Conservation (phyloP, 495 filamentous ascomycete species). For the Penicillium fimorum region DNA sequence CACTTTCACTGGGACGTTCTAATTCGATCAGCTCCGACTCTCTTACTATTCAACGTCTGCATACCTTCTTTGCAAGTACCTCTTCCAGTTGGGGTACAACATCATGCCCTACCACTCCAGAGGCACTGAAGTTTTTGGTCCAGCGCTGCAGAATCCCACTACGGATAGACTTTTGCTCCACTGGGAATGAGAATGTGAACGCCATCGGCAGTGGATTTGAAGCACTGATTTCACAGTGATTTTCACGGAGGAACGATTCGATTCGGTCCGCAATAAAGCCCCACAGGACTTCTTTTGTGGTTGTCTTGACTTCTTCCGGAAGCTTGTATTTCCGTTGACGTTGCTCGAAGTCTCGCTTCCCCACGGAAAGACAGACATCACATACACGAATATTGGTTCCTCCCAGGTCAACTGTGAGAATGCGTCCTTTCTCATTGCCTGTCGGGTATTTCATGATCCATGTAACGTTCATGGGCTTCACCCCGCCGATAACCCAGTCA, state of each 20-base stretch:
- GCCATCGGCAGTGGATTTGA: slow-evolving; percentile 65
- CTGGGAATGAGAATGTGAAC: slow-evolving; percentile 95
- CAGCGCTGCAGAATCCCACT: slow-evolving; percentile 88
- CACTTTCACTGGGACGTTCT: slow-evolving; percentile 81
- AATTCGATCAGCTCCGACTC: slow-evolving; percentile 1
- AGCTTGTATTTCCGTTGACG: slow-evolving; percentile 90
- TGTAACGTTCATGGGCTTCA: slow-evolving; percentile 91
- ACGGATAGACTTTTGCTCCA: slow-evolving; percentile 82
- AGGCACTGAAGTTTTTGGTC: slow-evolving; percentile 95
- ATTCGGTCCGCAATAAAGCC: slow-evolving; percentile 89
- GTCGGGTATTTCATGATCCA: slow-evolving; percentile 85
- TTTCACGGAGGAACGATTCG: slow-evolving; percentile 78
- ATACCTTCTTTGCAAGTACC: slow-evolving; percentile 69
- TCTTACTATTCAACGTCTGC: slow-evolving; percentile 9
- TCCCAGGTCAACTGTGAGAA: slow-evolving; percentile 89
- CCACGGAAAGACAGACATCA: slow-evolving; percentile 75
- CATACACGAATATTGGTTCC: slow-evolving; percentile 94
- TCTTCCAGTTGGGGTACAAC: slow-evolving; percentile 85
- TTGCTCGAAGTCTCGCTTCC: slow-evolving; percentile 86
- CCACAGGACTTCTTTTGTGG: slow-evolving; percentile 80
- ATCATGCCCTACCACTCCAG: slow-evolving; percentile 85
- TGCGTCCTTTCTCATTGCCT: slow-evolving; percentile 81
- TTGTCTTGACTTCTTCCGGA: slow-evolving; percentile 82
- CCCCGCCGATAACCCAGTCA: slow-evolving; percentile 3
- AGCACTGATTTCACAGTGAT: slow-evolving; percentile 58